phyloP scores from a whole-genome alignment of 2,329 filamentous ascomycete species.

The Aureobasidium sp. region DNA sequence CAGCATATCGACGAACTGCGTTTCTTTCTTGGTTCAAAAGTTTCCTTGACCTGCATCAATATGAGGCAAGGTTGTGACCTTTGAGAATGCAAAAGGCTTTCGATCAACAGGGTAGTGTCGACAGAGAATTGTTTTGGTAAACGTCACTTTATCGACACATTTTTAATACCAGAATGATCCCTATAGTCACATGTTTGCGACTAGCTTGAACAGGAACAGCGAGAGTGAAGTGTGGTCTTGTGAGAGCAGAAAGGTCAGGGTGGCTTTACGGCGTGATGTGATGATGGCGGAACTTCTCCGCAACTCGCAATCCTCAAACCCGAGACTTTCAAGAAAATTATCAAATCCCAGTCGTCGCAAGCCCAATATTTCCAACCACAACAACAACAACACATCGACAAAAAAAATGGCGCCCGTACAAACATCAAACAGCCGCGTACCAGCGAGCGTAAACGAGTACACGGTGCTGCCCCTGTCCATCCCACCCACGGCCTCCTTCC shows the following conservation, averaged over 20 bases:
- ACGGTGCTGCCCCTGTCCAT: slow-evolving; percentile 60
- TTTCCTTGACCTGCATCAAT: not conserved
- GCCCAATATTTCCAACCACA: not conserved
- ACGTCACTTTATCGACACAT: too few relatives aligned
- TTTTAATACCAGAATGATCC: too few relatives aligned
- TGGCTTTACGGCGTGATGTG: not conserved
- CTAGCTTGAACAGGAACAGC: not conserved
- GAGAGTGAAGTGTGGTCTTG: not conserved
- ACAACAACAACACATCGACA: not conserved
- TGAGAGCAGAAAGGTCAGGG: not conserved
- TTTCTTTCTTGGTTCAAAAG: not conserved
- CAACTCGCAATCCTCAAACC: not conserved
- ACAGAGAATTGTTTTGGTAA: too few relatives aligned
- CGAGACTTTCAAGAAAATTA: not conserved
- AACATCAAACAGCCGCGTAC: slow-evolving; percentile 12
- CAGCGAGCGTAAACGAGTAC: slow-evolving; percentile 49
- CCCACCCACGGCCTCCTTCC: slow-evolving; percentile 53
- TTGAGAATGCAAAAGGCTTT: not conserved
- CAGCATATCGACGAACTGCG: not conserved
- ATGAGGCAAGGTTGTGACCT: not conserved
- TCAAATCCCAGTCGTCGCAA: not conserved
- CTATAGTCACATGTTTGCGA: too few relatives aligned
- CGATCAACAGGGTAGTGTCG: too few relatives aligned
- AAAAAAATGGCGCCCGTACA: slow-evolving; percentile 14
- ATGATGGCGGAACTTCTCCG: not conserved